These are phyloP conservation scores for Sugiyamaella grinbergsii DNA, from an alignment of 1,139 yeast species.

Conservation along the genomic window DNA sequence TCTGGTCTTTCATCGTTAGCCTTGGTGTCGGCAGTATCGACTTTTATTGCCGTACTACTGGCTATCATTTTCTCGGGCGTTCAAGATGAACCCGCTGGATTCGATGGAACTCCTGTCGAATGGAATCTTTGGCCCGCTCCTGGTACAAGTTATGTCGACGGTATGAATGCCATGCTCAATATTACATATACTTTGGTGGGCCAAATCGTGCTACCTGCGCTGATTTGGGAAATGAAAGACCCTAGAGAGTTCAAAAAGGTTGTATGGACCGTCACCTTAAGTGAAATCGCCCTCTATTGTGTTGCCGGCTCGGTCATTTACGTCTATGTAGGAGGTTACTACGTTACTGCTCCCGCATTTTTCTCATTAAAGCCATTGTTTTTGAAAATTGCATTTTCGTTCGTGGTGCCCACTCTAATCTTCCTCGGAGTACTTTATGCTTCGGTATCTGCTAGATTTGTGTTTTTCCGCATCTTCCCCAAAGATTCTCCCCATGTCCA, in stretches of 20 bases:
- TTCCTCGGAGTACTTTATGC: conserved; percentile 60
- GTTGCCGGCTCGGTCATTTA: conserved; percentile 59
- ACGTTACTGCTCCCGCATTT: conserved; percentile 61
- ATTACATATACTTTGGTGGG: conserved; percentile 66
- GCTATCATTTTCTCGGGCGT: conserved; percentile 58
- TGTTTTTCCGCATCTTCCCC: conserved; percentile 51
- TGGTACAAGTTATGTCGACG: conserved; percentile 57
- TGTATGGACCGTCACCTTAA: conserved; percentile 52
- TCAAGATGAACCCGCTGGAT: conserved; percentile 53
- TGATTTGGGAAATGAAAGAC: conserved; percentile 60
- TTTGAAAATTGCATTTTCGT: conserved; percentile 60
- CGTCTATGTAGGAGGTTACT: conserved; percentile 58
- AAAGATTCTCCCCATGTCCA: conserved; percentile 50
- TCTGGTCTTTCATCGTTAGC: conserved; percentile 55
- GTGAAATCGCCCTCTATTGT: conserved; percentile 53
- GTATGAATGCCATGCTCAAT: conserved; percentile 59
- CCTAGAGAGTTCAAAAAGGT: conserved; percentile 63
- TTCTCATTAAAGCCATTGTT: conserved; percentile 52
- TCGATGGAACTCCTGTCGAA: conserved; percentile 46
- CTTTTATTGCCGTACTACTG: conserved; percentile 58
- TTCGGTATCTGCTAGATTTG: conserved; percentile 55
- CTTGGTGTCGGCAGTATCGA: conserved; percentile 55
- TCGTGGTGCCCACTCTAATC: conserved; percentile 60
- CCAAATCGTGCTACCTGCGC: conserved; percentile 63
- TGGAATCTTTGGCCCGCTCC: conserved; percentile 53